Evolutionary conservation across 805 yeast species (phyloP).

Genomic region (Candida xiaguanensis): DNA sequence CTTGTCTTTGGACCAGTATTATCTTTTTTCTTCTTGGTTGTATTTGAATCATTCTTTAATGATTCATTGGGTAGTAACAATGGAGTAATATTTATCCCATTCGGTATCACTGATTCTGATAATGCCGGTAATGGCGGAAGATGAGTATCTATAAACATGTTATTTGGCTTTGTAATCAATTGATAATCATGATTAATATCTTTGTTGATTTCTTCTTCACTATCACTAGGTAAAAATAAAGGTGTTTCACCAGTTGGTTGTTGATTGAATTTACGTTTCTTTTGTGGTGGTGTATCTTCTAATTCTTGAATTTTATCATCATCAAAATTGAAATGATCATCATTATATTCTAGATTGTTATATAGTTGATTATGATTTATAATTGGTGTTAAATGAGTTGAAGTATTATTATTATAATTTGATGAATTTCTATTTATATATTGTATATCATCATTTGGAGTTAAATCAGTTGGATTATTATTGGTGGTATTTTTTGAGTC

Average conservation of each 20-base stretch:
- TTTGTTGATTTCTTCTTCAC: neutral
- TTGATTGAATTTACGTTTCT: neutral
- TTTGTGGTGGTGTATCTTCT: constrained; percentile 2
- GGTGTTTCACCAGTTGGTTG: constrained; percentile 12
- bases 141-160: neutral
- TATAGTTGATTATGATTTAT: constrained; percentile 4
- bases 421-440: constrained; percentile 3
- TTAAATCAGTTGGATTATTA: neutral
- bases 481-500: neutral
- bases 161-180: neutral
- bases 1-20: constrained; percentile 47
- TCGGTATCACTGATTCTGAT: constrained; percentile 27
- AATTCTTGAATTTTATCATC: constrained; percentile 4
- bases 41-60: neutral
- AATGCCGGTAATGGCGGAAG: constrained; percentile 27
- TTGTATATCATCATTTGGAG: constrained; percentile 8
- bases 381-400: constrained; percentile 7
- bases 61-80: constrained; percentile 11
- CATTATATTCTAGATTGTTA: constrained; percentile 1
- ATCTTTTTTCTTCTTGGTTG: constrained; percentile 24
- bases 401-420: neutral
- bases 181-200: constrained; percentile 9
- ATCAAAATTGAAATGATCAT: constrained; percentile 1
- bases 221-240: constrained; percentile 5
- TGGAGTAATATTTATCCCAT: constrained; percentile 17